These are phyloP conservation scores for Coelastrella sp. DNA, from an alignment of 139 green algal species.

Conservation along the genomic window DNA sequence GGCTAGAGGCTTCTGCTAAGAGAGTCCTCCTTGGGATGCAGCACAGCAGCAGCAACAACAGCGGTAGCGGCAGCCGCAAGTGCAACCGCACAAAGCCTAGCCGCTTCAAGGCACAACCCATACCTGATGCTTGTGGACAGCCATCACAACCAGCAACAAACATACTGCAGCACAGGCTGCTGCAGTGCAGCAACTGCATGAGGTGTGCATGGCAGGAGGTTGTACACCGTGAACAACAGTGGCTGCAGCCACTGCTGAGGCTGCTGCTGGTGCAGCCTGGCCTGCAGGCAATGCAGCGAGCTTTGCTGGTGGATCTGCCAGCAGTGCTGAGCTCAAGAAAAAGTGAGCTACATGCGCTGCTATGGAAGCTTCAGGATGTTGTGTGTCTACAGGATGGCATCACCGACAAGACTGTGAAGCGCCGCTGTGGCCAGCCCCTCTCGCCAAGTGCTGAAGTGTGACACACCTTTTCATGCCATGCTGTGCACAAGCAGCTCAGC, in stretches of 20 bases:
- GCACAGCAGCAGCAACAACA: neutral
- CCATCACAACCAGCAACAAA: too few relatives aligned
- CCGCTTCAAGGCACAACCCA: neutral
- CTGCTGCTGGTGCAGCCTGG: conserved; percentile 17
- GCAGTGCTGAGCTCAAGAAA: neutral
- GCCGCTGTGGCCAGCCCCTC: too few relatives aligned
- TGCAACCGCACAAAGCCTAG: neutral
- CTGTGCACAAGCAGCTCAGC: too few relatives aligned
- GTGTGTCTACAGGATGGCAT: too few relatives aligned
- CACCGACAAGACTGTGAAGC: too few relatives aligned
- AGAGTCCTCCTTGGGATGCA: neutral
- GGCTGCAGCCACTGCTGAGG: conserved; percentile 3
- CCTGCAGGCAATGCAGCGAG: conserved; percentile 1
- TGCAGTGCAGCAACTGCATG: neutral
- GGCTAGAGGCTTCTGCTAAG: conserved; percentile 28
- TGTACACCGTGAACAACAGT: conserved; percentile 13
- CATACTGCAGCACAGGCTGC: neutral
- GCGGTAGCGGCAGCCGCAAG: neutral
- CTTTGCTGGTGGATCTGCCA: neutral
- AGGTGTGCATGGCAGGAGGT: neutral
- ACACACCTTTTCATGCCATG: too few relatives aligned
- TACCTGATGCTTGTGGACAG: neutral
- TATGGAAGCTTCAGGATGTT: too few relatives aligned
- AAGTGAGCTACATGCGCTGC: neutral
- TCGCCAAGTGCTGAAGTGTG: too few relatives aligned